Evolutionary conservation across 164 flowering plant species (phyloP).

Genomic region (Tinospora cordifolia): DNA sequence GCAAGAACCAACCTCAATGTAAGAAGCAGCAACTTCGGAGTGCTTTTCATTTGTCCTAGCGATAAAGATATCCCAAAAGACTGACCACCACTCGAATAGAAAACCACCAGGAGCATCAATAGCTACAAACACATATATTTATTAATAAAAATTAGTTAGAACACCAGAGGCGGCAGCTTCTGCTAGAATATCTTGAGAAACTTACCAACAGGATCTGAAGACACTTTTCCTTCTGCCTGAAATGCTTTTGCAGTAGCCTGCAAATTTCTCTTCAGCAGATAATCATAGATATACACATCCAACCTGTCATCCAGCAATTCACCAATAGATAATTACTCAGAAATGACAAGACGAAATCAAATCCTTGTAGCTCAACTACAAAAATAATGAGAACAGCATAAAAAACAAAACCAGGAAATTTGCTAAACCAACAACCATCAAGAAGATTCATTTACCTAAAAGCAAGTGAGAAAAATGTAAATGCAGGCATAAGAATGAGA

Average conservation of each 20-base stretch:
- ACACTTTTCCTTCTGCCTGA: constrained; percentile 64
- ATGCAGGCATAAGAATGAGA: too few species aligned
- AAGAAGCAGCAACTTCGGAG: constrained; percentile 63
- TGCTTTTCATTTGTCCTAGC: constrained; percentile 69
- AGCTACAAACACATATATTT: constrained; percentile 31
- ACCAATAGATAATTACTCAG: not conserved
- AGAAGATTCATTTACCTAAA: too few species aligned
- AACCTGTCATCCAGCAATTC: constrained; percentile 38
- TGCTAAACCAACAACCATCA: too few species aligned
- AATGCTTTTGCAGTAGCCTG: constrained; percentile 61
- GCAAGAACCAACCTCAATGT: constrained; percentile 45
- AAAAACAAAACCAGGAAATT: too few species aligned
- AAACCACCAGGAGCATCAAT: constrained; percentile 88
- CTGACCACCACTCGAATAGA: constrained; percentile 91
- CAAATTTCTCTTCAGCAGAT: constrained; percentile 60
- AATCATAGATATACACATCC: constrained; percentile 76
- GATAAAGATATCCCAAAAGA: constrained; percentile 81
- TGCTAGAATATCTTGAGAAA: not conserved
- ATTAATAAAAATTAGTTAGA: not conserved
- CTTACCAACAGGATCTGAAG: constrained; percentile 72
- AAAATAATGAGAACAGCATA: not conserved
- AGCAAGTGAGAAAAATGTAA: too few species aligned
- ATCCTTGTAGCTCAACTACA: not conserved
- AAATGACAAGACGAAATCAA: not conserved
- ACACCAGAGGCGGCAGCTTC: not conserved